These are phyloP conservation scores for Penicillium paneum DNA, from an alignment of 2,329 filamentous ascomycete species.

Conservation along the genomic window DNA sequence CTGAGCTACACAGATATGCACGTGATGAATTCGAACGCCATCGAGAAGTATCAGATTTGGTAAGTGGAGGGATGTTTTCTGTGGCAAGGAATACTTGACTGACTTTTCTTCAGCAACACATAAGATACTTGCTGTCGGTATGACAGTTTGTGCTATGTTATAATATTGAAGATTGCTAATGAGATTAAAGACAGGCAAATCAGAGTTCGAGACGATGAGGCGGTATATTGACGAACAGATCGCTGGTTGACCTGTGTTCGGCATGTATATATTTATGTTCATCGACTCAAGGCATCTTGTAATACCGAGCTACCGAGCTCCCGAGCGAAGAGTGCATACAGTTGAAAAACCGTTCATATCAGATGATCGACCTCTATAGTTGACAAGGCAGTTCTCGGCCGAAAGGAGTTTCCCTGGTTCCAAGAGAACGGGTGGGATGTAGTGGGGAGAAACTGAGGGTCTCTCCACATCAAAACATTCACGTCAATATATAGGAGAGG, in stretches of 20 bases:
- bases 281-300: not conserved
- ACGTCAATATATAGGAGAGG: no score
- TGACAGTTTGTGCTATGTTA: not conserved
- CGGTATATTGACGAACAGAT: conserved; percentile 48
- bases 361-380: not conserved
- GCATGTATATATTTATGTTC: not conserved
- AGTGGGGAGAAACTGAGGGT: not conserved
- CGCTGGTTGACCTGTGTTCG: conserved; percentile 17
- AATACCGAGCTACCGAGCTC: not conserved
- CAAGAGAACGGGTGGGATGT: no score
- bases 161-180: conserved; percentile 5
- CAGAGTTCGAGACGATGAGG: conserved; percentile 47
- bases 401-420: no score
- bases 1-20: conserved; percentile 44
- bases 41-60: conserved; percentile 42
- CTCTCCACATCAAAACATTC: not conserved
- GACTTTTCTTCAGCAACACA: conserved; percentile 34
- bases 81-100: not conserved
- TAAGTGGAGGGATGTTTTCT: conserved; percentile 20
- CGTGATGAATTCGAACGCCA: conserved; percentile 46
- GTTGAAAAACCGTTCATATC: not conserved
- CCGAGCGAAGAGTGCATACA: not conserved
- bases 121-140: conserved; percentile 47
- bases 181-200: conserved; percentile 41
- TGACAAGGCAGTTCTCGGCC: no score